Conservation (phyloP, 2,329 filamentous ascomycete species). For the Aquanectria penicillioides region DNA sequence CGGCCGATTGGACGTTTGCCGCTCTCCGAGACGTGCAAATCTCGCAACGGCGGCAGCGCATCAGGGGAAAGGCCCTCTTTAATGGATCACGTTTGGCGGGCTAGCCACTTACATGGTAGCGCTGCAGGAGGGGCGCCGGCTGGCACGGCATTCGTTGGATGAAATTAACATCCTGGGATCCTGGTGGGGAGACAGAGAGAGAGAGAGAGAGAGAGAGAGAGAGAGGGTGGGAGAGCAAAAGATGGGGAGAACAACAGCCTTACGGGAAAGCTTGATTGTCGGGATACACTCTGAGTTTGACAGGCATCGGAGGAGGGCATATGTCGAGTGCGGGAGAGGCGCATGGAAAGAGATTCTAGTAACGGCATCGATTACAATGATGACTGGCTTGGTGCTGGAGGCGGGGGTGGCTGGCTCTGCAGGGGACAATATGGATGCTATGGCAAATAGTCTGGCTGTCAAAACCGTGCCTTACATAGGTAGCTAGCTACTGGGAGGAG, state of each 20-base stretch:
- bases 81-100: not conserved
- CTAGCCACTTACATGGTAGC: conserved; percentile 3
- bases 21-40: not conserved
- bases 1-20: conserved; percentile 17
- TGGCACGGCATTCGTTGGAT: not conserved
- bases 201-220: not conserved
- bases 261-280: not conserved
- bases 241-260: not conserved
- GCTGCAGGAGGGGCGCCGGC: not conserved
- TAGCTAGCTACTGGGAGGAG: no score
- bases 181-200: not conserved
- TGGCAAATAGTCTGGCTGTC: no score
- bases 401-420: conserved; percentile 22
- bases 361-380: no score
- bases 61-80: not conserved
- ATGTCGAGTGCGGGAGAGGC: not conserved
- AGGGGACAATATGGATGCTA: no score
- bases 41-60: not conserved
- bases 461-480: no score
- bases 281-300: not conserved
- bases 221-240: not conserved
- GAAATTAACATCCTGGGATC: not conserved
- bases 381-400: not conserved
- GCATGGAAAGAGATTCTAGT: no score
- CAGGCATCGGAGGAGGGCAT: no score